These are phyloP conservation scores for Phyllosticta capitalensis DNA, from an alignment of 2,329 filamentous ascomycete species.

Conservation along the genomic window DNA sequence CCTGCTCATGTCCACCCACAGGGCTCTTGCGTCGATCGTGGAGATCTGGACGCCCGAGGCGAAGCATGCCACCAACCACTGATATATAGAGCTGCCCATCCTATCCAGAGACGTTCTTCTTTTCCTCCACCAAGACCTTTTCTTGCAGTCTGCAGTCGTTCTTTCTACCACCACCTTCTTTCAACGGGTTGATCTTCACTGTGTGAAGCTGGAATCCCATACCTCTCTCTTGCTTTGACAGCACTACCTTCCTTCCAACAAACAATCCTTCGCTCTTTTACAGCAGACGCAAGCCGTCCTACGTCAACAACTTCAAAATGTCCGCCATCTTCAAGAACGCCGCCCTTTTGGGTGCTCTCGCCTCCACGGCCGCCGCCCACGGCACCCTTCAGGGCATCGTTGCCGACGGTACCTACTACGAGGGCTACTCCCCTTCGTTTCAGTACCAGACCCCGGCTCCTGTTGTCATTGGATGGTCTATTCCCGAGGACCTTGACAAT, in stretches of 20 bases:
- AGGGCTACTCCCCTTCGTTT: slow-evolving; percentile 34
- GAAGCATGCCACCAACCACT: not conserved
- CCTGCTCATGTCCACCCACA: slow-evolving; percentile 2
- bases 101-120: not conserved
- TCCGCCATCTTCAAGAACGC: slow-evolving; percentile 22
- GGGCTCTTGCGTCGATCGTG: not conserved
- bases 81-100: not conserved
- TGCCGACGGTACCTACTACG: slow-evolving; percentile 38
- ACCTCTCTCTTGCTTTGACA: slow-evolving; percentile 9
- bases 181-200: slow-evolving; percentile 10
- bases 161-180: slow-evolving; percentile 10
- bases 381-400: slow-evolving; percentile 37
- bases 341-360: slow-evolving; percentile 24
- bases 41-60: not conserved
- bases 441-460: slow-evolving; percentile 28
- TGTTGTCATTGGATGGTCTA: slow-evolving; percentile 46
- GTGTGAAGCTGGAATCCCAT: slow-evolving; percentile 11
- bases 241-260: slow-evolving; percentile 6
- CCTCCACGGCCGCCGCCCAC: slow-evolving; percentile 36
- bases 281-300: slow-evolving; percentile 11
- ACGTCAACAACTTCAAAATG: slow-evolving; percentile 17
- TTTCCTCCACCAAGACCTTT: slow-evolving; percentile 7
- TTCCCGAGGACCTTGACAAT: slow-evolving; percentile 39
- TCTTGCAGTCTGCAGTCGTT: slow-evolving; percentile 8
- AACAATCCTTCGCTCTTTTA: slow-evolving; percentile 14